Evolutionary conservation across 2,329 filamentous ascomycete genomes (phyloP), one percentile per base, ranked within the genome.

Genomic region (Xylariaceae sp.): DNA sequence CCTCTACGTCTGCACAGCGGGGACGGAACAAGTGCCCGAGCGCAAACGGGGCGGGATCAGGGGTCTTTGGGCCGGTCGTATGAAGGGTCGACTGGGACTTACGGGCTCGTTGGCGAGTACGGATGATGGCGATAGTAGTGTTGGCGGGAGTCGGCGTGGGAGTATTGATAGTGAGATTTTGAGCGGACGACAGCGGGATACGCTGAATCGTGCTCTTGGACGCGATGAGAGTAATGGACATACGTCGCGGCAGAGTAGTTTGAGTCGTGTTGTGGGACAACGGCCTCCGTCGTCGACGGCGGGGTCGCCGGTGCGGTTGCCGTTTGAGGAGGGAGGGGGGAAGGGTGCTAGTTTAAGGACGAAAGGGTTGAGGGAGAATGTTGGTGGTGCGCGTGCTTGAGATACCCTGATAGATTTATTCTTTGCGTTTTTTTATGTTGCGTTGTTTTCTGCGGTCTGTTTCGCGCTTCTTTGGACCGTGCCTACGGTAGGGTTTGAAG

Each of bases 1-100:
- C 13, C 78, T 97, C 1, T 96, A 95, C 67, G 88, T 97, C 1
- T 88, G 92, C 65, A 94, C 90, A 37, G 90, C 92, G 0, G 92
- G 92, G 0, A 87, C 72, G 1, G 81, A 83, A 34, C 82, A 87
- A 58, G 73, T 87, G 1, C 85, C 85, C 0, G 82, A 82, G 67
- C 76, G 85, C 45, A 87, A 85, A 63, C 78, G 78, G 47, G 85
- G 85, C 10, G 85, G 84, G 8, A 80, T 88, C 0, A 74, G 83
- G 34, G 85, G 84, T 0, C 70, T 88, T 1, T 81, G 82, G 75
- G 76, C 76, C 0, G 81, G 82, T 0, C 73, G 79, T 37, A 66
- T 81, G 34, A 76, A 51, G 39, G 58, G 75, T 45, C 73, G 75
- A 15, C 51, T 54, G 34, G 61, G 61, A 3, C 53, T 41, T 8